Base-by-base conservation (phyloP, 495 filamentous ascomycete genomes). In the Penicillium simplicissimum region DNA sequence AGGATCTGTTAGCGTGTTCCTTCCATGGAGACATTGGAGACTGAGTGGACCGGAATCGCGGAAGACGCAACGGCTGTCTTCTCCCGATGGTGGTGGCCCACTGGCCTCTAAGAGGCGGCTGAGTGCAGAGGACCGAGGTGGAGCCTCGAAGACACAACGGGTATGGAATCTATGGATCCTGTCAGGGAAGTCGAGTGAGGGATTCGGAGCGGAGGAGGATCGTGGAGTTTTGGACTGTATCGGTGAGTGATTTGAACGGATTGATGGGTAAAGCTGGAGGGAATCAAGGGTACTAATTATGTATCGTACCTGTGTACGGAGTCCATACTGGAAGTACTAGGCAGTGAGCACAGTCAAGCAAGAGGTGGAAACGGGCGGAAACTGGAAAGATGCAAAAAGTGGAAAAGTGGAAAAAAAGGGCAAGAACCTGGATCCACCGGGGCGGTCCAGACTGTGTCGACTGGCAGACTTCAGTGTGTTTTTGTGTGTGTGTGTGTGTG, bases 51-150 rank as follows among this genome's bases (percentile, higher is more conserved):
- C 58, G 60, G 49, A 63, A 62, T 54, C 35, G 43, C 53, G 67
- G 67, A 63, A 66, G 56, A 37, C 62, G 19, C 68, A 71, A 68
- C 68, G 63, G 65, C 60, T 66, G 65, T 58, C 57, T 58, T 53
- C 63, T 57, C 57, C 57, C 42, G 19, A 19, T 45, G 35, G 14
- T 34, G 28, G 36, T 55, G 42, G 42, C n/a, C n/a, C n/a, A n/a
- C n/a, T n/a, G n/a, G n/a, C 49, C 38, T 21, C 19, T 10, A 31
- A 28, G 37, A 31, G 34, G 55, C 52, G 65, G 67, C 47, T 68
- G 62, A 54, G 58, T 70, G 62, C 68, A 66, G 56, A 14, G 31
- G n/a, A n/a, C n/a, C n/a, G n/a, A n/a, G n/a, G 60, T 69, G 64
- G 61, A 67, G 58, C 52, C 45, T 31, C 31, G 14, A 53, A 34